phyloP scores from a whole-genome alignment of 208 protist species.

The Crithidia mellificae region DNA sequence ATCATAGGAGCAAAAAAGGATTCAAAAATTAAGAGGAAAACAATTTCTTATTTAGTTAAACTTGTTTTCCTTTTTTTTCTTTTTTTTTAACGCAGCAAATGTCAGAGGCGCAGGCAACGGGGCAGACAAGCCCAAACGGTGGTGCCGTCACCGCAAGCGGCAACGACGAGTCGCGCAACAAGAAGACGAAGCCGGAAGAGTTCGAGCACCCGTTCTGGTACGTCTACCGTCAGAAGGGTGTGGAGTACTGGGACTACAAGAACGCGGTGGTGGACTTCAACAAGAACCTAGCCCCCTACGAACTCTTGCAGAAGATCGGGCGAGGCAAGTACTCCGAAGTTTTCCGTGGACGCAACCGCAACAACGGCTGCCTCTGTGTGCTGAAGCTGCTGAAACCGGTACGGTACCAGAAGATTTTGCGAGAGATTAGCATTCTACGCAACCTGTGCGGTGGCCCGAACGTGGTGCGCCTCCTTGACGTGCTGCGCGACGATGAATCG shows the following conservation, averaged over 20 bases:
- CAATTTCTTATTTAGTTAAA: no score
- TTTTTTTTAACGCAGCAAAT: no score
- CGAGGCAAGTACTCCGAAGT: conserved; percentile 99
- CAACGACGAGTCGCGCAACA: conserved; percentile 19
- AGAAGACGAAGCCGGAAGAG: conserved; percentile 32
- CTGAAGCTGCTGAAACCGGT: conserved; percentile 99
- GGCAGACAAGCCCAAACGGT: neutral
- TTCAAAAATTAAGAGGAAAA: no score
- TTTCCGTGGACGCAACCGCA: conserved; percentile 95
- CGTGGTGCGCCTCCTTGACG: conserved; percentile 98
- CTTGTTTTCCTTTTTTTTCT: no score
- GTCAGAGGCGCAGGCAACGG: conserved; percentile 1
- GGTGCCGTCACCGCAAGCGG: neutral
- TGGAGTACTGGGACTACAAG: conserved; percentile 95
- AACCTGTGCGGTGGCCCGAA: conserved; percentile 98
- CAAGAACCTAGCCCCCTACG: conserved; percentile 94
- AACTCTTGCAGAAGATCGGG: conserved; percentile 95
- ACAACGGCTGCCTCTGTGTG: conserved; percentile 92
- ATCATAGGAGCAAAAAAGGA: no score
- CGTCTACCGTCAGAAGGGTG: conserved; percentile 70
- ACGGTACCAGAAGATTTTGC: conserved; percentile 99
- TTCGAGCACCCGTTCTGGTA: conserved; percentile 81
- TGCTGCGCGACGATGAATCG: conserved; percentile 94
- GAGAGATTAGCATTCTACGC: conserved; percentile 98
- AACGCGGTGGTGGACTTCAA: conserved; percentile 76